Base-by-base conservation (phyloP, 306 rosid genomes). In the Acmispon strigosus region DNA sequence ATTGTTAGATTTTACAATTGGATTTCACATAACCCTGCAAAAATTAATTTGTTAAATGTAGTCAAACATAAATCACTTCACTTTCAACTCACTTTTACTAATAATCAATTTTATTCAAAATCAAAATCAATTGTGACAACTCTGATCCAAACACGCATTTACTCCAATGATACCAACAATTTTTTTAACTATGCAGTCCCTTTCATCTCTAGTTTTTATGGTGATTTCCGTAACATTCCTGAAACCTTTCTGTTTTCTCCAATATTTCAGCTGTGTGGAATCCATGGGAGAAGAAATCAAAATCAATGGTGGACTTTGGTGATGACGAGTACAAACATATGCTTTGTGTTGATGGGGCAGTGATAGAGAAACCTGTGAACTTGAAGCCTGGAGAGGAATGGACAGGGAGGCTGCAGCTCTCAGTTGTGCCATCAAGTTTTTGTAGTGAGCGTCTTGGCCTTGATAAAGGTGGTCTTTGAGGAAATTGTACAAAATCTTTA, bases 311-410 rank as follows among this genome's bases (percentile, higher is more conserved):
- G 41, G 97, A 94, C 75, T 80, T 94, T 8, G 98, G 98, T 1
- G 96, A 87, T 5, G 97, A 89, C 65, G 98, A 94, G 80, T 94
- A 90, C 72, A 94, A 87, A 57, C 92, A 90, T 61, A 91, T 94
- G 98, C 83, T 94, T 12, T 94, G 98, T 61, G 98, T 94, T 2
- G 88, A 89, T 29, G 98, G 91, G 34, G 96, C 98, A 1, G 91
- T 92, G 0, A 83, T 87, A 3, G 95, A 87, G 85, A 94, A 82
- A 54, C 92, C 92, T 2, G 78, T 91, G 69, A 87, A 49, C 6
- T 79, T 94, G 88, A 94, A 84, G 92, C 98, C 92, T 0, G 96
- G 98, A 0, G 95, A 94, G 86, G 96, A 94, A 84, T 94, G 98
- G 98, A 89, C 87, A 0, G 97, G 96, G 66, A 58, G 85, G 56